Percentiles rank a stretch among this genome's conserved stretches.
These are phyloP conservation scores for Trypanosomatidae sp. DNA, from an alignment of 208 protist genomes.

Conservation along the genomic window DNA sequence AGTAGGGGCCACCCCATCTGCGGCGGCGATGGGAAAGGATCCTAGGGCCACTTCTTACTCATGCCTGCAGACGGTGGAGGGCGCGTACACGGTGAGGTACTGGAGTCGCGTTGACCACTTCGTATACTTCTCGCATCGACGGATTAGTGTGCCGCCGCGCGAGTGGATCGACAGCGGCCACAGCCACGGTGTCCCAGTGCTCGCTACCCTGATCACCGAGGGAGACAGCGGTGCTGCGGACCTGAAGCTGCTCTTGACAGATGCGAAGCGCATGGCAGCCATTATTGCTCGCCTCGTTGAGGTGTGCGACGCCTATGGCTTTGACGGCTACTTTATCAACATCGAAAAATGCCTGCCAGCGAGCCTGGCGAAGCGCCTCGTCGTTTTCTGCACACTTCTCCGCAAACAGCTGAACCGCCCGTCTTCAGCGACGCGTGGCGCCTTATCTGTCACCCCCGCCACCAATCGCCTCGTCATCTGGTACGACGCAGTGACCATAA, in stretches of 20 bases:
- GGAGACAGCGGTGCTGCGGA: conserved; percentile 39
- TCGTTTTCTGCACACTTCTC: conserved; percentile 60
- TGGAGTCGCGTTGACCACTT: conserved; percentile 81
- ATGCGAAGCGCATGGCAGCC: conserved; percentile 36
- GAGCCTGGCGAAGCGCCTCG: conserved; percentile 43
- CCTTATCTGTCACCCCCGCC: neutral
- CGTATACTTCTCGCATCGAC: conserved; percentile 90
- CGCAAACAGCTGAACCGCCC: conserved; percentile 30
- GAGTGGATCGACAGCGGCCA: conserved; percentile 82
- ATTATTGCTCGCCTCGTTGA: conserved; percentile 56
- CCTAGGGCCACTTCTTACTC: neutral
- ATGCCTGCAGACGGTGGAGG: conserved; percentile 17
- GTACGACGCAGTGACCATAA: conserved; percentile 88
- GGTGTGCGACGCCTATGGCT: conserved; percentile 69
- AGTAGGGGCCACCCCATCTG: neutral
- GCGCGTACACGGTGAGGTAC: conserved; percentile 63
- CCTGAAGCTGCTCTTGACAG: conserved; percentile 32
- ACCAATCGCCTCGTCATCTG: conserved; percentile 64
- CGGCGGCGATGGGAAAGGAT: neutral
- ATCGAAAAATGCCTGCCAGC: conserved; percentile 63
- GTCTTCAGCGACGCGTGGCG: neutral
- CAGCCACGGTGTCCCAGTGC: conserved; percentile 69
- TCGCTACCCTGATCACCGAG: conserved; percentile 91
- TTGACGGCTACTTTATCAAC: conserved; percentile 94
- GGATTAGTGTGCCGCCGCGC: conserved; percentile 78